Evolutionary conservation across 2,329 filamentous ascomycete species (phyloP), one percentile per base, ranked within the genome.

Genomic region (Trichoderma citrinoviride): DNA sequence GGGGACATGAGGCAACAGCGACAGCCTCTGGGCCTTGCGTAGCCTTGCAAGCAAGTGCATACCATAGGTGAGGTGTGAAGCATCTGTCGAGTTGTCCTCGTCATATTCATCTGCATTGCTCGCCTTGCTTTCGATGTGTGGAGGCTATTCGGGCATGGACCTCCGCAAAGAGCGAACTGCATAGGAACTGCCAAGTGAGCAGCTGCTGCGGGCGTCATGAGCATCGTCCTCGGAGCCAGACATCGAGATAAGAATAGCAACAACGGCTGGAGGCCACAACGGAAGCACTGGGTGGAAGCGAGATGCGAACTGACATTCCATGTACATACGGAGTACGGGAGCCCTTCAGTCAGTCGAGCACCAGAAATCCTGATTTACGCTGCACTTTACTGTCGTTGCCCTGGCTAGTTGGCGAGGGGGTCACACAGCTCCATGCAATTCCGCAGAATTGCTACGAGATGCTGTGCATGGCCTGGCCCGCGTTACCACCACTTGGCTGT

Each of bases 401-500:
- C 53, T 56, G 61, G 44, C 52, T 27, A 56, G 21, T 14, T 56
- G 40, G 41, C 41, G 49, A 63, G 17, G 61, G 29, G 61, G 41
- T 46, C 23, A 23, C 19, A 40, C 47, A 43, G 50, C 37, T 33
- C 29, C 21, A n/a, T 56, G n/a, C 23, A 12, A 40, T 56, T 37
- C 53, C 25, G 47, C 37, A 55, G 53, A 55, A 41, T 49, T 49
- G 56, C 40, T 37, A 55, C 27, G 41, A 56, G 52, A 64, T 56
- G 50, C 52, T 27, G 50, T 64, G 61, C 61, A 63, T 63, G 61
- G 41, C 61, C 33, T 63, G 61, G 41, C 61, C 33, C 52, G 52
- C 61, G 47, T 61, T 27, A 55, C 33, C 27, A 25, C 21, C 58
- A 53, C 41, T 52, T 37, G 33, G 33, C 33, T 37, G 61, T 40